These are phyloP conservation scores for Ulvella scutata DNA, from an alignment of 139 green algal species.

Conservation along the genomic window DNA sequence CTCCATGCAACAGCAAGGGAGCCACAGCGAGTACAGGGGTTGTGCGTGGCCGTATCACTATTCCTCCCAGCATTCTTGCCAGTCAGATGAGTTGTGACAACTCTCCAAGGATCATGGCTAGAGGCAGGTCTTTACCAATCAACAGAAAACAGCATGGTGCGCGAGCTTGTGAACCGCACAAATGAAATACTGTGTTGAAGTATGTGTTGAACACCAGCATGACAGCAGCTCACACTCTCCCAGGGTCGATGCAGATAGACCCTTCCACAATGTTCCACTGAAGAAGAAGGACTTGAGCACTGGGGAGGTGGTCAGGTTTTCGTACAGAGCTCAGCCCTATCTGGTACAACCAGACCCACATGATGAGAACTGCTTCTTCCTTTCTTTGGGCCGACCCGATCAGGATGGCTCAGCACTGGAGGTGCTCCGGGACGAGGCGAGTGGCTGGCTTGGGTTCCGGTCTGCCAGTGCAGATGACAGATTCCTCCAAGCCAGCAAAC, in stretches of 20 bases:
- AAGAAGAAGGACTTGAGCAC: neutral
- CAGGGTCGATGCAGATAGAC: neutral
- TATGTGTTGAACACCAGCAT: too few relatives aligned
- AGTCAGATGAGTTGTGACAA: too few relatives aligned
- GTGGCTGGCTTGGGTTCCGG: neutral
- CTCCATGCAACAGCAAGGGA: too few relatives aligned
- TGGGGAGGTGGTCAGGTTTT: neutral
- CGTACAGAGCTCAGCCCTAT: neutral
- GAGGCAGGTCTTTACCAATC: neutral
- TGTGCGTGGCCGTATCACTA: too few relatives aligned
- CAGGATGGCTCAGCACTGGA: neutral
- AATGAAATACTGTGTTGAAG: too few relatives aligned
- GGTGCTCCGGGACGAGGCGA: neutral
- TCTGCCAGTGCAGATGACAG: neutral
- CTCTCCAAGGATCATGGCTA: neutral
- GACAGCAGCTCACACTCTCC: neutral
- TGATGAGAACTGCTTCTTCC: neutral
- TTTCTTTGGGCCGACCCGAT: neutral
- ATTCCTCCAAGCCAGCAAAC: neutral
- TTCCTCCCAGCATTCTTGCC: too few relatives aligned
- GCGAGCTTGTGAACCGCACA: too few relatives aligned
- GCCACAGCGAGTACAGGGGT: too few relatives aligned
- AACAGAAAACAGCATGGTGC: neutral
- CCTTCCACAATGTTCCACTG: neutral
- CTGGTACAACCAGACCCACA: neutral